Percentiles rank a stretch among this genome's conserved stretches.
Evolutionary conservation across 345 rosid species (phyloP).

Genomic region (Sisymbrium altissimum): DNA sequence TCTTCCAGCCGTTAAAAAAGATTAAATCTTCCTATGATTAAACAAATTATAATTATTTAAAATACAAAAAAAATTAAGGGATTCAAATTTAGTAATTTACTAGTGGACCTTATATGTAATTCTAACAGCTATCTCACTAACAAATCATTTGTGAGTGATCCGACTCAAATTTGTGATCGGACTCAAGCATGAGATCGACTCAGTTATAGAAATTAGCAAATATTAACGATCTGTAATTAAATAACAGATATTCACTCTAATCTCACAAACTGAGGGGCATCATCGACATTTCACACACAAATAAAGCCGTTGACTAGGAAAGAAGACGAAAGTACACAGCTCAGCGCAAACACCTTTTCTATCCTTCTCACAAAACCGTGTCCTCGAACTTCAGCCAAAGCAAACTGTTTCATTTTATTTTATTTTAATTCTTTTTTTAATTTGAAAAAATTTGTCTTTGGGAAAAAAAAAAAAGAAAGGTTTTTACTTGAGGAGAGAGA

Average conservation of each 20-base stretch:
- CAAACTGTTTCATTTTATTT: neutral
- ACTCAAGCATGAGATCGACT: neutral
- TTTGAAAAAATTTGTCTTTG: neutral
- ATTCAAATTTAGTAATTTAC: neutral
- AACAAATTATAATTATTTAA: neutral
- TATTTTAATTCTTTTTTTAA: neutral
- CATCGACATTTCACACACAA: neutral
- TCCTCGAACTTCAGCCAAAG: neutral
- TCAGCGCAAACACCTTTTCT: conserved; percentile 4
- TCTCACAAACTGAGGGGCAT: neutral
- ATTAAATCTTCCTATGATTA: neutral
- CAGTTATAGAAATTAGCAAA: neutral
- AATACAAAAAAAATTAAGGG: neutral
- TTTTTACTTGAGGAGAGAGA: conserved; percentile 5
- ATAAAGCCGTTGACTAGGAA: conserved; percentile 24
- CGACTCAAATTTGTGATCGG: neutral
- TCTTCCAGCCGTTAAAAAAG: no score
- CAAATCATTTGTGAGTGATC: neutral
- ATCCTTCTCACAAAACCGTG: conserved; percentile 18
- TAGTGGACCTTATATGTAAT: neutral
- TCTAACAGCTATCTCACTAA: neutral
- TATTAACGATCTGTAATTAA: neutral
- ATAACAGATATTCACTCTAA: neutral
- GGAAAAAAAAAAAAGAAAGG: neutral
- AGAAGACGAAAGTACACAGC: conserved; percentile 30